Percentiles rank a stretch among this genome's conserved stretches.
These are phyloP conservation scores for Arthrinium phaeospermum DNA, from an alignment of 2,329 filamentous ascomycete species.

Conservation along the genomic window DNA sequence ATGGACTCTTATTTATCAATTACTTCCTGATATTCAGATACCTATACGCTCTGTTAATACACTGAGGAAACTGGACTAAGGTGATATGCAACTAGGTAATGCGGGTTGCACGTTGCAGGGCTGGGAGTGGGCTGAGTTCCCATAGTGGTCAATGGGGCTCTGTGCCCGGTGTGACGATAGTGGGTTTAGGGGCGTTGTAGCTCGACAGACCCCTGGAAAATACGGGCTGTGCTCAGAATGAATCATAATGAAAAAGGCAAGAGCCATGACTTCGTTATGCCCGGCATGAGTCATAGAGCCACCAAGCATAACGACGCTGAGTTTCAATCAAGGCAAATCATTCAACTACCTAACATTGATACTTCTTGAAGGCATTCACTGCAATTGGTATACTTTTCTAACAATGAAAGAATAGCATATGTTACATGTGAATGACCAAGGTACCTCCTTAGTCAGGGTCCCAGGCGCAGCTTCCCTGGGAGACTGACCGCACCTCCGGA, in stretches of 20 bases:
- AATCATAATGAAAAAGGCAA: not conserved
- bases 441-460: no score
- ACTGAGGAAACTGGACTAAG: not conserved
- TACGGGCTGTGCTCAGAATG: conserved; percentile 3
- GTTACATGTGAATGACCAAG: no score
- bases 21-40: not conserved
- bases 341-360: no score
- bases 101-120: not conserved
- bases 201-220: not conserved
- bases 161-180: not conserved
- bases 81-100: not conserved
- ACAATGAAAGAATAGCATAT: no score
- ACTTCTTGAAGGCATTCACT: no score
- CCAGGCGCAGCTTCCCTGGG: no score
- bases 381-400: no score
- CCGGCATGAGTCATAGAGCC: conserved; percentile 1
- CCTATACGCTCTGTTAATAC: not conserved
- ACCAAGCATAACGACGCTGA: not conserved
- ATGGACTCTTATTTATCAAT: not conserved
- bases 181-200: not conserved
- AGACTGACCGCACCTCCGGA: no score
- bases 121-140: not conserved
- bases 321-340: not conserved
- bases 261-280: not conserved
- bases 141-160: not conserved